Evolutionary conservation across 306 rosid genomes (phyloP), one percentile per base, ranked within the genome.

Genomic region (cucumber (Cucumis sativus)): DNA sequence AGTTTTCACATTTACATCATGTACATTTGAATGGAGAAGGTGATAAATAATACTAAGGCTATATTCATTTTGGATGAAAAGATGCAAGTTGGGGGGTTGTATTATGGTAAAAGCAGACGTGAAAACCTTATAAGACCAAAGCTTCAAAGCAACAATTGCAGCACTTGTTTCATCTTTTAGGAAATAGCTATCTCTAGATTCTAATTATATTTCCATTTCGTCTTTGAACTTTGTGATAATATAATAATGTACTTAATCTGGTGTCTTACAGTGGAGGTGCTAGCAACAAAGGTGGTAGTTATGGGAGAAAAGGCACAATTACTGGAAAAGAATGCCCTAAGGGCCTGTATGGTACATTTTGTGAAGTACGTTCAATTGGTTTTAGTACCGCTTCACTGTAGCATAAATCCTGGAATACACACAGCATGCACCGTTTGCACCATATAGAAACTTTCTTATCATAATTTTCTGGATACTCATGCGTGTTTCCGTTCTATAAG

Each of bases 301-400:
- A 84, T 78, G 98, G 98, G 74, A 88, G 84, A 79, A 82, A 83
- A 75, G 98, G 98, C 78, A 89, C 96, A 55, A 80, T 87, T 63
- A 90, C 97, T 30, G 98, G 98, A 75, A 92, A 88, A 87, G 88
- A 91, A 82, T 92, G 98, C 82, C 98, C 97, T 10, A 74, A 88
- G 90, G 98, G 98, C 66, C 98, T 94, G 77, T 92, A 86, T 61
- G 97, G 98, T 56, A 88, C 88, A 70, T 94, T 89, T 83, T 94
- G 98, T 57, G 77, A 83, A 95, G 98, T 93, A 83, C 77, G 88
- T 73, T 80, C 82, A 33, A 70, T 35, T 85, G 23, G 8, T 80
- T 52, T 6, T 73, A 33, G 58, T 17, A 73, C 47, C 77, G 52
- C 61, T 17, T 73, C 61, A 52, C 20, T 10, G 17, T 73, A 47